phyloP scores from a whole-genome alignment of 768 basidiomycete species.

The Suillus hirtellus region DNA sequence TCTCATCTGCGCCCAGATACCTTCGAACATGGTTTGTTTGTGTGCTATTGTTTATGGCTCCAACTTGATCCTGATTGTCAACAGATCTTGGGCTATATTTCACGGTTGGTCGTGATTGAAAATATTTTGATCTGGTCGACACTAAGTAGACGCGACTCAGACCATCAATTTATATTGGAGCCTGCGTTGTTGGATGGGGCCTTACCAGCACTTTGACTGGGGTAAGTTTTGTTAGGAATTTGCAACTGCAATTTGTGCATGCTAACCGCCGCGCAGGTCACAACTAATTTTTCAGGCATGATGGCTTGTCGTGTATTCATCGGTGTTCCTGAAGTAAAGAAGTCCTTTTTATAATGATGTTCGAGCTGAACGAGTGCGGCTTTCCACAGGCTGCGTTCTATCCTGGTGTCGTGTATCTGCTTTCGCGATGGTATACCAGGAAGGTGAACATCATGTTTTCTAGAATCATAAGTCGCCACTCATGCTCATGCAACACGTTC shows the following conservation, averaged over 20 bases:
- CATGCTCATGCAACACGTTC: neutral
- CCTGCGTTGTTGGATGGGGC: conserved; percentile 64
- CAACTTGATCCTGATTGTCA: neutral
- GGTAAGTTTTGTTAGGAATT: conserved; percentile 29
- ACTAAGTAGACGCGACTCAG: conserved; percentile 31
- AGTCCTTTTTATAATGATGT: neutral
- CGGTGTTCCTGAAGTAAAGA: conserved; percentile 55
- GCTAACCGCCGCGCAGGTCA: conserved; percentile 38
- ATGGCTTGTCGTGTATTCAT: conserved; percentile 60
- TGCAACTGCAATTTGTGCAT: neutral
- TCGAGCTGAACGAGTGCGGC: neutral
- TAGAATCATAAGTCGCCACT: neutral
- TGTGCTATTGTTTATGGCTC: neutral
- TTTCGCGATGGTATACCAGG: conserved; percentile 59
- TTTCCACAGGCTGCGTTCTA: conserved; percentile 57
- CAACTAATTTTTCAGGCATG: conserved; percentile 54
- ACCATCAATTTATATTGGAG: conserved; percentile 62
- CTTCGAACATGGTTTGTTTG: conserved; percentile 61
- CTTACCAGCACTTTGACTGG: conserved; percentile 63
- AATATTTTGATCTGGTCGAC: neutral
- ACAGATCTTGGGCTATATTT: conserved; percentile 56
- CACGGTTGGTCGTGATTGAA: conserved; percentile 38
- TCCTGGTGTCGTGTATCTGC: conserved; percentile 51
- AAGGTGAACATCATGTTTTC: conserved; percentile 17
- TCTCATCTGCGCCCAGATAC: conserved; percentile 38